Evolutionary conservation across 1,284 basidiomycete genomes (phyloP), one percentile per base, ranked within the genome.

Genomic region (Papiliotrema terrestris): DNA sequence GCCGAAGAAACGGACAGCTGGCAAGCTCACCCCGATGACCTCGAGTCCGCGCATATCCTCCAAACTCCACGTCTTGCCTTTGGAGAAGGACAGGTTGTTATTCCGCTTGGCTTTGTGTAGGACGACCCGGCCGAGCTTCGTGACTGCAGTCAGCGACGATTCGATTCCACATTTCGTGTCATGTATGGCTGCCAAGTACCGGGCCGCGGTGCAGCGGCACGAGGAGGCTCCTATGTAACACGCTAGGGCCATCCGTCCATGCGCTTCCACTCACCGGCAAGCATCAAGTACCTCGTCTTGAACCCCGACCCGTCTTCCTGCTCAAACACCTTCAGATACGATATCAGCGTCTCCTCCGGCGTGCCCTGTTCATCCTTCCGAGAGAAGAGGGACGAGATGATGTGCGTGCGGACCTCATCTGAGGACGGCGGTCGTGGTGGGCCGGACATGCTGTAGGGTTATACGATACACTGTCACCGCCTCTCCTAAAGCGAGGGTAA

Each of bases 51-150:
- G 82, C 61, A 98, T 81, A 71, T 95, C 91, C 46, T 84, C 78
- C 42, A 98, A 76, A 60, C 82, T 84, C 96, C 96, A 99, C 9
- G 94, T 93, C 80, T 99, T 99, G 22, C 96, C 96, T 52, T 97
- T 91, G 20, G 93, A 97, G 78, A 96, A 98, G 0, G 89, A 86
- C 38, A 90, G 89, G 69, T 98, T 98, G 38, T 87, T 86, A 73
- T 99, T 98, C 57, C 91, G 78, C 77, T 98, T 98, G 8, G 93
- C 92, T 77, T 99, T 98, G 82, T 98, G 92, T 23, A 97, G 81
- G 68, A 87, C 86, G 8, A 86, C 88, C 56, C 79, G 78, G 38
- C 85, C 85, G 62, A 82, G 81, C 63, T 74, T 80, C 8, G 84
- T 80, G 73, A 86, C 89, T 91, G 62, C 32, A 15, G 32, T 53